A percentile compares a stretch with the other conserved stretches of the same genome.
Evolutionary conservation across 306 rosid species (phyloP).

Genomic region (Castanospermum australe): DNA sequence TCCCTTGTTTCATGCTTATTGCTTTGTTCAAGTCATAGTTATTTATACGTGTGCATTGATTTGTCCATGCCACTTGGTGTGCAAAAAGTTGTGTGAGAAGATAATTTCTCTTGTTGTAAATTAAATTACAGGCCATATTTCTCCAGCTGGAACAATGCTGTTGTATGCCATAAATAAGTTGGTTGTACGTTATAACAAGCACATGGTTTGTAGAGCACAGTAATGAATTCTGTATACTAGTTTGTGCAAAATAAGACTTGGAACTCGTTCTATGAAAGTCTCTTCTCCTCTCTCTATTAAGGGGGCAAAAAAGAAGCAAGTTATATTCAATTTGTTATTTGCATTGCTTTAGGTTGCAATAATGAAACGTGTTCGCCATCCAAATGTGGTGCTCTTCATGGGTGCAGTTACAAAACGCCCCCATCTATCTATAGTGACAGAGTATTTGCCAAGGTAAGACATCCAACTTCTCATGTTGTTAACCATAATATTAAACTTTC

Average conservation of each 20-base stretch:
- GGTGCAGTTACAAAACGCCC: conserved; percentile 95
- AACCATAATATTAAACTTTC: background rate
- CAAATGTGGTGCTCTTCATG: conserved; percentile 96
- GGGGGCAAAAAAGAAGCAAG: background rate
- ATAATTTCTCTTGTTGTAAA: background rate
- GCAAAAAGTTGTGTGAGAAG: background rate
- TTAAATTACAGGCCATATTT: background rate
- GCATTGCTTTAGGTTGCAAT: conserved; percentile 74
- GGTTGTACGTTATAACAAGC: background rate
- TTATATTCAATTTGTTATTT: conserved; percentile 25
- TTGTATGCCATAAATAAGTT: conserved; percentile 6
- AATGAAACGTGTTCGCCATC: conserved; percentile 98
- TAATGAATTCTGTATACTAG: background rate
- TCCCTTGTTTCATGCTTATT: background rate
- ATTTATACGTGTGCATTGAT: no score
- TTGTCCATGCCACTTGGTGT: background rate
- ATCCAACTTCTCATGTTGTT: background rate
- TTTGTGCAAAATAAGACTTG: conserved; percentile 15
- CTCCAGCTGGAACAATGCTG: background rate
- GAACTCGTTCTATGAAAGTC: background rate
- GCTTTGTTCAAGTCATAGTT: background rate
- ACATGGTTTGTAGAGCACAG: background rate
- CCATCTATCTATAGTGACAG: conserved; percentile 90
- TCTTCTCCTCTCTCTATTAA: background rate
- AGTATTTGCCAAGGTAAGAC: conserved; percentile 81